Evolutionary conservation across 805 yeast species (phyloP).

Genomic region (Candida pini): DNA sequence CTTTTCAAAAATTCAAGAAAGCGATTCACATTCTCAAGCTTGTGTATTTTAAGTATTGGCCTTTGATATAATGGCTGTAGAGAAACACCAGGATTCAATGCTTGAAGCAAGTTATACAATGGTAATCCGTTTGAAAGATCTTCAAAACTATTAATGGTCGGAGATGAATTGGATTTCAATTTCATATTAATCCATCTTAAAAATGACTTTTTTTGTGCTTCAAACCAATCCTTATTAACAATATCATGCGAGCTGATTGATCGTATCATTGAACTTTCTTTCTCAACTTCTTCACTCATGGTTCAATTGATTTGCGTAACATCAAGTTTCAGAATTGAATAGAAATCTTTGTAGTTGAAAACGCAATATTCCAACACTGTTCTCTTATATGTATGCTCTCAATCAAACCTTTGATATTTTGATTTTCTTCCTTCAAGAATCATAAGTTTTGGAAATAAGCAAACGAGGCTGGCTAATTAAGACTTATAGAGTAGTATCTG

Average conservation of each 20-base stretch:
- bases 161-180: slow-evolving; percentile 14
- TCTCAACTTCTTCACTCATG: no score
- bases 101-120: slow-evolving; percentile 33
- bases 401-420: no score
- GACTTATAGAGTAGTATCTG: no score
- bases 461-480: no score
- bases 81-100: slow-evolving; percentile 19
- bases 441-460: no score
- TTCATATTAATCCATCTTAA: slow-evolving; percentile 44
- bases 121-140: slow-evolving; percentile 39
- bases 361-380: no score
- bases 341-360: no score
- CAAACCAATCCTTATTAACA: slow-evolving; percentile 32
- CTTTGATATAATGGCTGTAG: slow-evolving; percentile 25
- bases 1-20: slow-evolving; percentile 36
- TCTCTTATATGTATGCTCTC: no score
- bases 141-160: slow-evolving; percentile 21
- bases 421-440: no score
- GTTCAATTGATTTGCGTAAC: no score
- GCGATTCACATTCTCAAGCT: slow-evolving; percentile 41
- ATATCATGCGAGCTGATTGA: slow-evolving; percentile 4
- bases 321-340: no score
- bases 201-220: slow-evolving; percentile 43
- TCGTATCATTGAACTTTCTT: slow-evolving; percentile 2
- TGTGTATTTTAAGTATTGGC: slow-evolving; percentile 40